These are phyloP conservation scores for thale cress (Arabidopsis thaliana) DNA, from an alignment of 345 rosid genomes.

Conservation along the genomic window DNA sequence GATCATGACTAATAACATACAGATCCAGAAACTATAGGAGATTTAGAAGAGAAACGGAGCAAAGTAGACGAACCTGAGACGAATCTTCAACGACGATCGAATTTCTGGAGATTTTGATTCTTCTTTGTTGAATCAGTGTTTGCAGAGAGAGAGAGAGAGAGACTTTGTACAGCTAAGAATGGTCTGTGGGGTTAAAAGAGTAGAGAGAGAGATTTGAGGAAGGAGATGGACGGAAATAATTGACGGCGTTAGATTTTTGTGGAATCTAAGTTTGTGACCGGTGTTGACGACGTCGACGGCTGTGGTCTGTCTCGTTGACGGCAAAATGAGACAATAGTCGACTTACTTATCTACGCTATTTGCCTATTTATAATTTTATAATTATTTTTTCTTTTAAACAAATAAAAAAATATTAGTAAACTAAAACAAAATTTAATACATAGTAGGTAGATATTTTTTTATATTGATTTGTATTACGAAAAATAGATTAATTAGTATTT, in stretches of 20 bases:
- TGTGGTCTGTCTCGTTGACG: constrained; percentile 14
- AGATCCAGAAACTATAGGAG: constrained; percentile 32
- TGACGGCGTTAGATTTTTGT: constrained; percentile 39
- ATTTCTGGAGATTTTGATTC: constrained; percentile 1
- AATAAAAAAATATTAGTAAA: too few relatives aligned
- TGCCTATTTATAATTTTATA: background rate
- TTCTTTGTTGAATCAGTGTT: constrained; percentile 27
- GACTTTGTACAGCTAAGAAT: constrained; percentile 47
- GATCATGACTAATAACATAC: background rate
- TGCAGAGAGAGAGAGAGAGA: constrained; percentile 29
- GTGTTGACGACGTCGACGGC: constrained; percentile 31
- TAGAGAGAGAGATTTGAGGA: constrained; percentile 30
- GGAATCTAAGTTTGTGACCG: constrained; percentile 1
- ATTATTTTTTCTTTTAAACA: too few relatives aligned
- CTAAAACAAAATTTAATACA: too few relatives aligned
- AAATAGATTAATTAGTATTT: too few relatives aligned
- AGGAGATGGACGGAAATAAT: constrained; percentile 38
- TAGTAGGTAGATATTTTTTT: too few relatives aligned
- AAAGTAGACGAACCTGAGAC: constrained; percentile 14
- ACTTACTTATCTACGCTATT: background rate
- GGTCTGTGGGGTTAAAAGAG: constrained; percentile 32
- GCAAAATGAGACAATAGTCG: background rate
- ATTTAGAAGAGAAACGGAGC: background rate
- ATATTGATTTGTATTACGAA: too few relatives aligned
- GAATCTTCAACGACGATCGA: constrained; percentile 26